Base-by-base conservation (phyloP, 331 rosid genomes). In the Erythrophleum ivorense region DNA sequence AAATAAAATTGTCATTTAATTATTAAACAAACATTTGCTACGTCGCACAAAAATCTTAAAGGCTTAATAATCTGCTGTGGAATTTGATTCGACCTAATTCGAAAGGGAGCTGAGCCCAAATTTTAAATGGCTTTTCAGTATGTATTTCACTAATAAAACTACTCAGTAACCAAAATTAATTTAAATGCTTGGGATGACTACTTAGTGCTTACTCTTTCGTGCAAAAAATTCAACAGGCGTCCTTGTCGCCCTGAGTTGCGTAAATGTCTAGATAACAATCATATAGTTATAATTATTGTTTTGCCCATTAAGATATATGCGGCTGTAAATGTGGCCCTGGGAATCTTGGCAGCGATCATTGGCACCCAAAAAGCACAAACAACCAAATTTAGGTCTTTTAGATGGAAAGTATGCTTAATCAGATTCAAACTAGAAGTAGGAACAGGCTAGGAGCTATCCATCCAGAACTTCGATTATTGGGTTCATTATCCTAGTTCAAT, bases 301-400 rank as follows among this genome's bases (percentile, higher is more conserved):
- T 40, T 21, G 36, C 11, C 71, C 48, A 16, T n/a, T 45, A 46
- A 46, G 64, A 71, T 54, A 41, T 55, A 21, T 3, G 21, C 83
- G 84, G 54, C 81, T 82, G 68, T 58, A 67, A 65, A 71, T 34
- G 55, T 79, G 59, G 78, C 83, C 31, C 2, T 34, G 31, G 52
- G 76, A 75, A 70, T 78, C 74, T 62, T 10, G 48, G 77, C 31
- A 36, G 15, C 40, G 7, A 75, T 68, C 64, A 34, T 70, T 78
- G 84, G 24, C 31, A 68, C 68, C 46, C 65, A 81, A 63, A 62
- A 75, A 82, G 68, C 62, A 79, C 81, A 87, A 76, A 82, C 82
- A 74, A 31, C 31, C 66, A 21, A 29, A 40, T 21, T 60, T 0
- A 48, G 12, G 9, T 18, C 40, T 15, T 38, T n/a, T 19, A 15